A percentile compares a stretch with the other conserved stretches of the same genome.
phyloP scores from a whole-genome alignment of 2,329 filamentous ascomycete genomes.

The Pseudocercospora pini-densiflorae region DNA sequence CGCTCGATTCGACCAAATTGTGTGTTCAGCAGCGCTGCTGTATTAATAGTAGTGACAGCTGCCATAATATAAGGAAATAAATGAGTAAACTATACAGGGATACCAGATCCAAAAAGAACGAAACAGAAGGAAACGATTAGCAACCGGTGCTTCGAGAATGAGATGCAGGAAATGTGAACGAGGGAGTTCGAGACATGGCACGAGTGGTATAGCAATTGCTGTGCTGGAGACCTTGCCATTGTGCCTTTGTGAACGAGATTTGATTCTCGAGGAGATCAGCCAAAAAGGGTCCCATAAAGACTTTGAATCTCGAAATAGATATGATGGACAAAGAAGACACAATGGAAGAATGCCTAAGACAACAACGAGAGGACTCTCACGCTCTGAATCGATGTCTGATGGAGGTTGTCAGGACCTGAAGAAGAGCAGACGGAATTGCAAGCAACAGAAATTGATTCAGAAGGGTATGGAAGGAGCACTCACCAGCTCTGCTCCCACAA shows the following conservation, averaged over 20 bases:
- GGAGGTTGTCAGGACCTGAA: too few species aligned
- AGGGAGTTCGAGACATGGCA: not conserved
- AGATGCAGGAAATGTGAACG: not conserved
- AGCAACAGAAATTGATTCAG: not conserved
- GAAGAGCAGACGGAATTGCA: too few species aligned
- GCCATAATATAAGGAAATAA: too few species aligned
- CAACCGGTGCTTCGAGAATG: not conserved
- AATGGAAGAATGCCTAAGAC: not conserved
- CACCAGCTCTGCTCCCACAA: not conserved
- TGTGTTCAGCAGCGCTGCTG: too few species aligned
- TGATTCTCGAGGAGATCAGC: not conserved
- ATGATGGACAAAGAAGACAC: not conserved
- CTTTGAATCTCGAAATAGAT: not conserved
- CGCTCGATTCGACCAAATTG: too few species aligned
- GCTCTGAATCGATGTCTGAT: too few species aligned
- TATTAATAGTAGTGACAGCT: too few species aligned
- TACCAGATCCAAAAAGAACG: not conserved
- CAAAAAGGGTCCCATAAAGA: not conserved
- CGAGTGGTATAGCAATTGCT: not conserved
- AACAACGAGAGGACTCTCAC: not conserved
- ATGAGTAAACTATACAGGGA: not conserved
- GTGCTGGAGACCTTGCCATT: not conserved
- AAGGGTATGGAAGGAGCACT: not conserved
- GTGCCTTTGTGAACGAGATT: not conserved
- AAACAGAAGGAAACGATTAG: not conserved